These are phyloP conservation scores for Apiospora phragmitis DNA, from an alignment of 2,329 filamentous ascomycete species.

Conservation along the genomic window DNA sequence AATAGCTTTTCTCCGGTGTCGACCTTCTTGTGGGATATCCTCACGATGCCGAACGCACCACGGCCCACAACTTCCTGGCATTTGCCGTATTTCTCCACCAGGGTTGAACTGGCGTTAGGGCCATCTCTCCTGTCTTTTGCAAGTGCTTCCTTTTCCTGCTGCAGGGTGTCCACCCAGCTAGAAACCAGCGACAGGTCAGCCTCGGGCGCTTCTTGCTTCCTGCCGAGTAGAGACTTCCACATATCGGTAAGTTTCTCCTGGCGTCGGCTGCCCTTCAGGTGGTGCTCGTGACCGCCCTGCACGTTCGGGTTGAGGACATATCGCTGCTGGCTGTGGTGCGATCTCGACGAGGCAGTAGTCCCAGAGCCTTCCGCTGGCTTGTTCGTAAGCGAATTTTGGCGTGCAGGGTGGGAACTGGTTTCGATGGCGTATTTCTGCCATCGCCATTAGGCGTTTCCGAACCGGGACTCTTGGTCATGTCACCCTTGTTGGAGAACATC, in stretches of 20 bases:
- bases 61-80: constrained; percentile 96
- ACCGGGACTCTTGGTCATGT: constrained; percentile 35
- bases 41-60: constrained; percentile 94
- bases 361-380: constrained; percentile 33
- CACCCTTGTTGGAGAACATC: constrained; percentile 64
- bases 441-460: constrained; percentile 31
- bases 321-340: constrained; percentile 40
- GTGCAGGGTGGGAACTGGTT: constrained; percentile 33
- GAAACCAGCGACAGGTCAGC: constrained; percentile 90
- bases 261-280: constrained; percentile 83
- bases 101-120: constrained; percentile 71
- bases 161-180: constrained; percentile 92
- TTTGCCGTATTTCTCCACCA: constrained; percentile 97
- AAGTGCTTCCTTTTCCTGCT: constrained; percentile 78
- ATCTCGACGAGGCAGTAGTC: constrained; percentile 31
- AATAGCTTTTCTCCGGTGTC: constrained; percentile 90
- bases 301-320: constrained; percentile 51
- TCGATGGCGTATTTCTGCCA: constrained; percentile 24
- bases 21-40: constrained; percentile 94
- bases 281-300: constrained; percentile 79
- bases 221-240: constrained; percentile 83
- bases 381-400: constrained; percentile 43
- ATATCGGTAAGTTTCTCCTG: constrained; percentile 95
- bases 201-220: constrained; percentile 73
- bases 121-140: constrained; percentile 76